Percentiles rank a stretch among this genome's conserved stretches.
These are phyloP conservation scores for Coffea canephora DNA, from an alignment of 257 asterid genomes.

Conservation along the genomic window DNA sequence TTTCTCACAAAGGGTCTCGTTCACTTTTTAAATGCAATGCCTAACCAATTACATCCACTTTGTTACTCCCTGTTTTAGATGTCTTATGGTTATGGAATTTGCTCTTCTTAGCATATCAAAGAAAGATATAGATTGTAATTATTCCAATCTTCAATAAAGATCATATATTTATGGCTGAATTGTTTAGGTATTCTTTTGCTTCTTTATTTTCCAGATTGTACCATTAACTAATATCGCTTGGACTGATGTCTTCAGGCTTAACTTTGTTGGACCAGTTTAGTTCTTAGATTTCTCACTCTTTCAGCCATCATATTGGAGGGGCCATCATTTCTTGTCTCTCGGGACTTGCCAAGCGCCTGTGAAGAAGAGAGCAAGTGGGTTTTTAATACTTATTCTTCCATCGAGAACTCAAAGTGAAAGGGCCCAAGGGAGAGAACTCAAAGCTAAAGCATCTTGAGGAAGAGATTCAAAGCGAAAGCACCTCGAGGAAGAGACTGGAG, in stretches of 20 bases:
- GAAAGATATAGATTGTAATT: too few species aligned
- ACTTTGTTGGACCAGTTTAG: constrained; percentile 1
- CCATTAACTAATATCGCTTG: not conserved
- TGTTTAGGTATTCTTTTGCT: not conserved
- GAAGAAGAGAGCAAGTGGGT: constrained; percentile 49
- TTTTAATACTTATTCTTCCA: constrained; percentile 34
- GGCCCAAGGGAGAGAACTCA: constrained; percentile 36
- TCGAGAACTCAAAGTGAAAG: constrained; percentile 42
- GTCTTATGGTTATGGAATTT: too few species aligned
- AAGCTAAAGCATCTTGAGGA: constrained; percentile 20
- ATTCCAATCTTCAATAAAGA: too few species aligned
- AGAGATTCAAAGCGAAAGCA: constrained; percentile 11
- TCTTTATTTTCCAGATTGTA: not conserved
- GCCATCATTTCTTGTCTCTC: constrained; percentile 50
- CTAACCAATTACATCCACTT: too few species aligned
- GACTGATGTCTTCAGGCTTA: not conserved
- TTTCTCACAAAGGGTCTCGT: not conserved
- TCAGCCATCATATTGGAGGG: constrained; percentile 53
- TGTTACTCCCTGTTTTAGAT: too few species aligned
- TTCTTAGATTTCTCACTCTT: not conserved
- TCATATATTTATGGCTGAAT: not conserved
- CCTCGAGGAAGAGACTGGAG: constrained; percentile 33
- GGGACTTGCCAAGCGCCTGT: constrained; percentile 44
- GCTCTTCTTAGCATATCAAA: too few species aligned
- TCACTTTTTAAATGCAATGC: not conserved